Evolutionary conservation across 176 grass and related monocot genomes (phyloP).

Genomic region (Hordeum vulgare): DNA sequence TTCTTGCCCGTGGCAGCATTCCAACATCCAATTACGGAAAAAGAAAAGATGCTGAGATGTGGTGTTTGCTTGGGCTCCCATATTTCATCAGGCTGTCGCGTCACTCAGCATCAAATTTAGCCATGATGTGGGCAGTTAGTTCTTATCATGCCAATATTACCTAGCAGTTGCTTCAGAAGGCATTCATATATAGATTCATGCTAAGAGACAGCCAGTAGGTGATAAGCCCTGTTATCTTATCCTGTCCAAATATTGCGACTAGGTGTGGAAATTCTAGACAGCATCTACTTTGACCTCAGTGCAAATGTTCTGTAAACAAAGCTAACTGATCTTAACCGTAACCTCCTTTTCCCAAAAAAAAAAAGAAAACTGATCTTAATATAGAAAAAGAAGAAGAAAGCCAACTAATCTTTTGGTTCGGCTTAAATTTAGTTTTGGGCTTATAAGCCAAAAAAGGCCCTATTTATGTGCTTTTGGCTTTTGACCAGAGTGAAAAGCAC

Average conservation of each 20-base stretch:
- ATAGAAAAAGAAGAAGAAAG: too few relatives aligned
- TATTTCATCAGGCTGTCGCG: not conserved
- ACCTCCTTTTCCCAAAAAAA: too few relatives aligned
- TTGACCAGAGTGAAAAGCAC: too few relatives aligned
- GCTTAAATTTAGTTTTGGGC: too few relatives aligned
- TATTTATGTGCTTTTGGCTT: too few relatives aligned
- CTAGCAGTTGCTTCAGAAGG: not conserved
- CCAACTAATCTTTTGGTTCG: too few relatives aligned
- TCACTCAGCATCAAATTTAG: constrained; percentile 4
- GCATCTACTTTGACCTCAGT: not conserved
- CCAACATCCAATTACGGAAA: constrained; percentile 17
- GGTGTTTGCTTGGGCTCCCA: constrained; percentile 8
- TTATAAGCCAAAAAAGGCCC: too few relatives aligned
- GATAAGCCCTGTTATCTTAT: constrained; percentile 17
- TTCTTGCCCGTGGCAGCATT: constrained; percentile 9
- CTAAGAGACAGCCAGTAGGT: not conserved
- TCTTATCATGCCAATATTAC: constrained; percentile 27
- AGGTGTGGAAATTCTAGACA: not conserved
- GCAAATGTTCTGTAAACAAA: not conserved
- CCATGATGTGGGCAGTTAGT: constrained; percentile 7
- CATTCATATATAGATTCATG: constrained; percentile 4
- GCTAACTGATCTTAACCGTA: not conserved
- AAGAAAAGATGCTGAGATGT: constrained; percentile 16
- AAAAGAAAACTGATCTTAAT: not conserved
- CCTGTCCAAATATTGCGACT: constrained; percentile 13